Evolutionary conservation across 1,284 basidiomycete genomes (phyloP), one percentile per base, ranked within the genome.

Genomic region (Paramarasmius palmivorus): DNA sequence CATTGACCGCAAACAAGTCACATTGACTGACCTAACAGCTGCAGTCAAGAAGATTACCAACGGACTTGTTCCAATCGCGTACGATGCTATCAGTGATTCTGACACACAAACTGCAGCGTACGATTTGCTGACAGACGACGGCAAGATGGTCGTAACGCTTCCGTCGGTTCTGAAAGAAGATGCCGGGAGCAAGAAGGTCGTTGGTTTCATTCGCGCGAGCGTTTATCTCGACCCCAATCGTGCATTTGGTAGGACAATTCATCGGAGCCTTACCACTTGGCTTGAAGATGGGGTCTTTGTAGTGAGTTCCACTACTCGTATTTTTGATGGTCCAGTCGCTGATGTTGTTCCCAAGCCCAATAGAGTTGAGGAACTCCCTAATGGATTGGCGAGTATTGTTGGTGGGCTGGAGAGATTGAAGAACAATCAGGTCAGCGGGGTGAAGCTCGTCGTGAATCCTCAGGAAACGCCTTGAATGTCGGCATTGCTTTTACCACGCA

Each of bases 381-480:
- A 66, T 29, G 82, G 83, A 4, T 64, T 85, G 8, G 59, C 59
- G 2, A 80, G 75, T 2, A 74, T 84, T 15, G 42, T 59, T 0
- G 68, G 55, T 8, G 83, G 77, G 0, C 59, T 85, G 50, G 63
- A 72, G 32, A 65, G 67, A 52, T 46, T 84, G 62, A 63, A 68
- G 57, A 57, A 63, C 1, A 65, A 71, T 8, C 59, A 74, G 49
- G 69, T 83, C 14, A 82, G 78, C 25, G 79, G 72, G 2, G 61
- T 65, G n/a, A 83, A 85, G 60, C 65, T 85, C 9, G 68, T 84
- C 12, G 76, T 59, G 1, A 73, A 63, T 41, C 80, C 81, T 2
- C 72, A 75, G 46, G 78, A 83, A 26, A 46, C 44, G 2, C 23
- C 44, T 32, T 46, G 25, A 46, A 32, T 4, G 36, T 37, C n/a